phyloP scores from a whole-genome alignment of 129 eudicot genomes.

The Lonicera japonica region DNA sequence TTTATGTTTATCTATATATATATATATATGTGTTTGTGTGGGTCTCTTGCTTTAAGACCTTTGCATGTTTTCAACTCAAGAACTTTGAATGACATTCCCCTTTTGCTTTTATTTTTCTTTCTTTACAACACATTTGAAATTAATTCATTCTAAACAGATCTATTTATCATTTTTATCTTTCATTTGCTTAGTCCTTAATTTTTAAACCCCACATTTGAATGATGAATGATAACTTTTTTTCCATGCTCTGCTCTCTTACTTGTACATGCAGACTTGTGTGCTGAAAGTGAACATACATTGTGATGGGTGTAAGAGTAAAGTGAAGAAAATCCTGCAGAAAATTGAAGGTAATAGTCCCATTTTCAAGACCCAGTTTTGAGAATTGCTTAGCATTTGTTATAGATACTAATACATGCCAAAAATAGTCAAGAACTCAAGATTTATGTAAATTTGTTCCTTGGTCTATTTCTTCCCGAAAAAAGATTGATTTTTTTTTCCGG shows the following conservation, averaged over 20 bases:
- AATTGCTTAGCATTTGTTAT: background rate
- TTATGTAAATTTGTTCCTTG: background rate
- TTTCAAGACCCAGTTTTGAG: slow-evolving; percentile 17
- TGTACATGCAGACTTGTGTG: slow-evolving; percentile 80
- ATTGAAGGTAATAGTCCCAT: slow-evolving; percentile 58
- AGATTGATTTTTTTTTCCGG: too few species aligned
- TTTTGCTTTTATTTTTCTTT: slow-evolving; percentile 4
- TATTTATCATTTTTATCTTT: background rate
- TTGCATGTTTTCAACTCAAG: slow-evolving; percentile 41
- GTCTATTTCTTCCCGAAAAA: background rate
- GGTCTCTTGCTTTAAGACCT: slow-evolving; percentile 17
- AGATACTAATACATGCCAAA: background rate
- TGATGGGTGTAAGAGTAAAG: slow-evolving; percentile 96
- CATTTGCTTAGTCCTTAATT: too few species aligned
- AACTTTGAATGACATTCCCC: slow-evolving; percentile 9
- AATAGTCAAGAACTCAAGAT: background rate
- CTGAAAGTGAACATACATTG: slow-evolving; percentile 95
- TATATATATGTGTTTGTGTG: background rate
- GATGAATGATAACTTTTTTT: slow-evolving; percentile 10
- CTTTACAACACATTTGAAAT: background rate
- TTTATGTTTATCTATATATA: too few species aligned
- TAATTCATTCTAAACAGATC: background rate
- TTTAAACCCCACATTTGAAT: slow-evolving; percentile 7
- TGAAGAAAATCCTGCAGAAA: slow-evolving; percentile 95
- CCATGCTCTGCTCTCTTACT: slow-evolving; percentile 28